Percentiles rank a stretch among this genome's conserved stretches.
These are phyloP conservation scores for Suhomyces vadensis DNA, from an alignment of 805 yeast genomes.

Conservation along the genomic window DNA sequence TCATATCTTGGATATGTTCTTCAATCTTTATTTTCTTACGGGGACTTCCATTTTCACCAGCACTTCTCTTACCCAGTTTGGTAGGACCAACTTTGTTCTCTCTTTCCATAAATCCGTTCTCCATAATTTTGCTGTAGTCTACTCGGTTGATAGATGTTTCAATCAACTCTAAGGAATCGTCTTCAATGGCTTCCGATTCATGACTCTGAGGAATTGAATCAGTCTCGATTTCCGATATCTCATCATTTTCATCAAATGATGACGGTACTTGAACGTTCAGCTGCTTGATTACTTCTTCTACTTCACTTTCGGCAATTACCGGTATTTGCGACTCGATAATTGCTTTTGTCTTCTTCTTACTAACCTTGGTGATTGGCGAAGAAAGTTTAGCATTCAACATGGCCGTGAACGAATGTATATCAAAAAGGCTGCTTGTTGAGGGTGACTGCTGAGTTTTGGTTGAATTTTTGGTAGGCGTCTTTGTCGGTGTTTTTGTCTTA, in stretches of 20 bases:
- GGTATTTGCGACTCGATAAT: background rate
- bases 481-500: background rate
- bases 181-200: slow-evolving; percentile 13
- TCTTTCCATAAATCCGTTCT: slow-evolving; percentile 7
- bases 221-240: slow-evolving; percentile 6
- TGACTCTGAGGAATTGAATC: slow-evolving; percentile 9
- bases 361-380: slow-evolving; percentile 8
- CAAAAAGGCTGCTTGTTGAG: slow-evolving; percentile 13
- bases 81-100: background rate
- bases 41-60: background rate
- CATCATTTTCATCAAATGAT: slow-evolving; percentile 10
- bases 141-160: background rate
- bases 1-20: background rate
- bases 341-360: slow-evolving; percentile 1
- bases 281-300: background rate
- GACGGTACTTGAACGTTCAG: slow-evolving; percentile 10
- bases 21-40: slow-evolving; percentile 1
- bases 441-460: slow-evolving; percentile 2
- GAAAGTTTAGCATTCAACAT: slow-evolving; percentile 23
- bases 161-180: slow-evolving; percentile 8
- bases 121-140: slow-evolving; percentile 10
- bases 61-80: background rate
- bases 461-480: background rate
- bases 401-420: slow-evolving; percentile 30
- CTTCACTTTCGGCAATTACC: background rate